Evolutionary conservation across 176 grass and related monocot genomes (phyloP).

Genomic region (Rhynchospora pubera): DNA sequence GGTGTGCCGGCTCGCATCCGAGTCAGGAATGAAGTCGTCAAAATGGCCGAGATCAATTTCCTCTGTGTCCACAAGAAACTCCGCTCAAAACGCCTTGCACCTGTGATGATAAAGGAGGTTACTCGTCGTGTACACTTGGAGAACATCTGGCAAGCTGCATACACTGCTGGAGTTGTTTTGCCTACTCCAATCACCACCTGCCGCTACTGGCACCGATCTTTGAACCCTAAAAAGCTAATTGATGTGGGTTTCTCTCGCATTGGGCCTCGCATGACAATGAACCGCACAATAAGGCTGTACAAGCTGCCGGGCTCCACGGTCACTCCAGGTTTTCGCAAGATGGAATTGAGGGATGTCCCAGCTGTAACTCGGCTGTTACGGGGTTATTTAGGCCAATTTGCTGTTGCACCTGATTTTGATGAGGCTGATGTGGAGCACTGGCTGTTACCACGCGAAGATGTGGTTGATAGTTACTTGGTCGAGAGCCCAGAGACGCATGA

Average conservation of each 20-base stretch:
- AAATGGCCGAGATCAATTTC: slow-evolving; percentile 99
- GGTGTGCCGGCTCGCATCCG: slow-evolving; percentile 93
- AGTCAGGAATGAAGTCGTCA: slow-evolving; percentile 51
- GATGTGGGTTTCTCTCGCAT: slow-evolving; percentile 91
- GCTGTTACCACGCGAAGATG: slow-evolving; percentile 73
- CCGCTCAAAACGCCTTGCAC: slow-evolving; percentile 95
- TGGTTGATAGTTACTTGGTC: slow-evolving; percentile 90
- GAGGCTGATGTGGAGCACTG: slow-evolving; percentile 98
- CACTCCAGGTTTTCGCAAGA: slow-evolving; percentile 80
- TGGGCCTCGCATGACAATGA: slow-evolving; percentile 96
- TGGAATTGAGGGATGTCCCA: slow-evolving; percentile 85
- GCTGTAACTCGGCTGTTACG: slow-evolving; percentile 76
- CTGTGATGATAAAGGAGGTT: slow-evolving; percentile 96
- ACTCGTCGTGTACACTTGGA: slow-evolving; percentile 86
- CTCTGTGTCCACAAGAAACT: slow-evolving; percentile 99
- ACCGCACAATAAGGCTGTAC: slow-evolving; percentile 85
- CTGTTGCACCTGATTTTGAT: slow-evolving; percentile 81
- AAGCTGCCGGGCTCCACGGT: slow-evolving; percentile 72
- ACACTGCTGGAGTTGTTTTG: slow-evolving; percentile 87
- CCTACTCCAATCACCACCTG: slow-evolving; percentile 94
- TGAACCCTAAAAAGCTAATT: slow-evolving; percentile 96
- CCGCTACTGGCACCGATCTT: slow-evolving; percentile 89
- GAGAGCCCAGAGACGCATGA: slow-evolving; percentile 96
- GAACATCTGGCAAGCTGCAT: slow-evolving; percentile 98
- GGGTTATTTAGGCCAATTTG: slow-evolving; percentile 57